These are phyloP conservation scores for Globisporangium paddicum DNA, from an alignment of 352 stramenopile genomes.

Conservation along the genomic window DNA sequence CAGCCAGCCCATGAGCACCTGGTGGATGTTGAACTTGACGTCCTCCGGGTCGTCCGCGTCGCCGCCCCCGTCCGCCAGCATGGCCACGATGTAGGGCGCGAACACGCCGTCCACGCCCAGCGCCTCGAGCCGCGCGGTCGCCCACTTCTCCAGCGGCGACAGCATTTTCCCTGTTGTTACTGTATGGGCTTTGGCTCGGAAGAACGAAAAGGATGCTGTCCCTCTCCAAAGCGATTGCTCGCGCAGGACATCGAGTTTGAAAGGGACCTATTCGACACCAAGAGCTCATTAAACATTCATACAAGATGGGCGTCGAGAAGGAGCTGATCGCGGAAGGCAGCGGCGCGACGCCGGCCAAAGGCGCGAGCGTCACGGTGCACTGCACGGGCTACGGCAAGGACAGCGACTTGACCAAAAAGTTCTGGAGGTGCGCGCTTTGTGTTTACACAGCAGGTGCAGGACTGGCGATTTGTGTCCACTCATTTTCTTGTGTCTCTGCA, in stretches of 20 bases:
- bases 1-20: conserved; percentile 84
- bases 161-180: too few species aligned
- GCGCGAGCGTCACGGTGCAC: conserved; percentile 72
- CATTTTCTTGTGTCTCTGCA: too few species aligned
- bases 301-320: conserved; percentile 62
- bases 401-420: conserved; percentile 75
- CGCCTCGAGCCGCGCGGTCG: conserved; percentile 51
- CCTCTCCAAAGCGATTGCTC: too few species aligned
- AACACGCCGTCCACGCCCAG: conserved; percentile 82
- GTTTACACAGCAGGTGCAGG: too few species aligned
- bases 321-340: conserved; percentile 48
- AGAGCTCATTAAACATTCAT: not conserved
- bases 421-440: conserved; percentile 92
- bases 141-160: conserved; percentile 60
- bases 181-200: not conserved
- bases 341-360: conserved; percentile 49
- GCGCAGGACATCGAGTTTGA: too few species aligned
- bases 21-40: conserved; percentile 68
- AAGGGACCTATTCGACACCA: too few species aligned
- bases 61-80: conserved; percentile 41
- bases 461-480: too few species aligned
- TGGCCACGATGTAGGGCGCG: conserved; percentile 77
- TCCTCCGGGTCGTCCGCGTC: conserved; percentile 38
- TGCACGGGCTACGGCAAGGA: conserved; percentile 83
- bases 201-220: not conserved